Evolutionary conservation across 345 rosid genomes (phyloP), one percentile per base, ranked within the genome.

Genomic region (Leavenworthia alabamica): DNA sequence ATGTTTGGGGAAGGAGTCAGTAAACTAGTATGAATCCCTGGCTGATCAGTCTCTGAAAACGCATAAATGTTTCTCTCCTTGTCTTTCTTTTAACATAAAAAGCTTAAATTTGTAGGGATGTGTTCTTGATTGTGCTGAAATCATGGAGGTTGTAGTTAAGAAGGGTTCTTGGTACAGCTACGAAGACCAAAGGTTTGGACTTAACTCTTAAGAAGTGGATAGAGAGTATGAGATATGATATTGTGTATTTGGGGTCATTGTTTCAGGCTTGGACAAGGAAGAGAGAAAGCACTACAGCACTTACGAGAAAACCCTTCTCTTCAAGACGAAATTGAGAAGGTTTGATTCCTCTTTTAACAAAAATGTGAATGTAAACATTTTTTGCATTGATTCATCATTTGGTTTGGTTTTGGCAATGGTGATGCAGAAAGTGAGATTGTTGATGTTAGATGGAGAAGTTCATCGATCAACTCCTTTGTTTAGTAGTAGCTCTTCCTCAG

Each of bases 1-100:
- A 82, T 88, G 65, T 92, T 88, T 11, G 98, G 98, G 44, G 95
- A 86, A 83, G 98, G 98, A 74, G 95, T 88, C 54, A 77, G 93
- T 73, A 85, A 86, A 78, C 82, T 88, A 96, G 98, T 92, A 61
- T 49, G 85, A 74, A 41, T 66, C 7, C 2, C 4, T 35, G 43
- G 12, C 42, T 54, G 43, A 10, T 33, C 60, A 32, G 27, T 66
- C 60, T 20, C 56, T 36, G 16, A 57, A 20, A 27, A 33, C 3
- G 7, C 51, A 24, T 51, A 20, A 47, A 66, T 22, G 40, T 31
- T 52, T 35, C 22, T 26, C 9, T 3, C n/a, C n/a, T 73, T 32
- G 33, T 28, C 8, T 20, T 20, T 20, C 1, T 20, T 20, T 20
- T 20, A 1, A 20, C 22, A 20, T 1, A 20, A 20, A 20, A 20